phyloP scores from a whole-genome alignment of 768 basidiomycete species.

The Auricularia sp. region DNA sequence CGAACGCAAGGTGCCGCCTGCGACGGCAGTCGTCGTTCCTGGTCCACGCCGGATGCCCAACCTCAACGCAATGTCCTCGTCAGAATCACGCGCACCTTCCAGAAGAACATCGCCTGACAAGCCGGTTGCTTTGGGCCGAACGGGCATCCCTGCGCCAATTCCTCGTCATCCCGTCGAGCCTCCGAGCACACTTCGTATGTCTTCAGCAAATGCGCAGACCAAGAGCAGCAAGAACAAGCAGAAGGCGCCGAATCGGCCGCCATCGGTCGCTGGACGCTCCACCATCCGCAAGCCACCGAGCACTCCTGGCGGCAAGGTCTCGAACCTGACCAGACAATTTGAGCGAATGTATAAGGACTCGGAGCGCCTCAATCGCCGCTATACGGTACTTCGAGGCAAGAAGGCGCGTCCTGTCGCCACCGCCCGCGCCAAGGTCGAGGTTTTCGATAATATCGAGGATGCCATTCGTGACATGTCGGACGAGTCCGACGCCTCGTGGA shows the following conservation, averaged over 20 bases:
- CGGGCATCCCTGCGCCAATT: neutral
- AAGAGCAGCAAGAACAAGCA: constrained; percentile 21
- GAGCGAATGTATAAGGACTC: constrained; percentile 71
- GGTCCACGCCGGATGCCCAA: constrained; percentile 18
- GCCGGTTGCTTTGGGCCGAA: constrained; percentile 11
- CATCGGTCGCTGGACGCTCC: constrained; percentile 29
- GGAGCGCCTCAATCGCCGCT: constrained; percentile 65
- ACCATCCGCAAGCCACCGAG: constrained; percentile 42
- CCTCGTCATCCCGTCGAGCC: neutral
- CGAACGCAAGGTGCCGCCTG: constrained; percentile 26
- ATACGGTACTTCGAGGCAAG: constrained; percentile 77
- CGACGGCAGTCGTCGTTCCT: constrained; percentile 44
- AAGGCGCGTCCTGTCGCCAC: constrained; percentile 85
- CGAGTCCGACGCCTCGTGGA: constrained; percentile 47
- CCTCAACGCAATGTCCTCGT: constrained; percentile 15
- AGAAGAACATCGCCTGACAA: constrained; percentile 70
- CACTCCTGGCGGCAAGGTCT: constrained; percentile 58
- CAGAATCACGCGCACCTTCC: constrained; percentile 53
- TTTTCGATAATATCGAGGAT: constrained; percentile 83
- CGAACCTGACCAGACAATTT: constrained; percentile 82
- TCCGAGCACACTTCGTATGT: neutral
- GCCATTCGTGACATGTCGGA: constrained; percentile 78
- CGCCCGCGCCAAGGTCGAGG: constrained; percentile 77
- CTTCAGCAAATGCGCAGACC: neutral
- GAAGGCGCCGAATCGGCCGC: constrained; percentile 13